Conservation (phyloP, 108 stramenopile genomes). For the Parietichytrium sp. region DNA sequence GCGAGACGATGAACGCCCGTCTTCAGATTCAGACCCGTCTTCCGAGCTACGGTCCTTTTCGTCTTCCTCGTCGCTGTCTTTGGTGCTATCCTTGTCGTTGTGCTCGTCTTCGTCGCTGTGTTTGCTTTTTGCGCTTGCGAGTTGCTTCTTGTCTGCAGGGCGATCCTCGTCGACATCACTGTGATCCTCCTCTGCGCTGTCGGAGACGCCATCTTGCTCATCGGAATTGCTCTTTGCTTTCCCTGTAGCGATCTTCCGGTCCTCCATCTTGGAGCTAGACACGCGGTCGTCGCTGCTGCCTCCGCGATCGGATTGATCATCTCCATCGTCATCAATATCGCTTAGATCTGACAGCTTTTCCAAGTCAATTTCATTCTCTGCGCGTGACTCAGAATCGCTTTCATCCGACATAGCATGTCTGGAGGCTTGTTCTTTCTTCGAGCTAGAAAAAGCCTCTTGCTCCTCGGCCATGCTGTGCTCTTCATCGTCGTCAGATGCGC, state of each 20-base stretch:
- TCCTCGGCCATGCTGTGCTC: neutral
- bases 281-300: too few relatives aligned
- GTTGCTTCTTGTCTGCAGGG: neutral
- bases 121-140: neutral
- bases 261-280: too few relatives aligned
- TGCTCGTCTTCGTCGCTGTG: neutral
- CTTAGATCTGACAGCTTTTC: neutral
- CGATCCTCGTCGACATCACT: neutral
- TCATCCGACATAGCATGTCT: neutral
- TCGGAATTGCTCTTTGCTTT: too few relatives aligned
- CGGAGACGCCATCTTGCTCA: too few relatives aligned
- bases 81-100: neutral
- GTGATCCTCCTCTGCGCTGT: neutral
- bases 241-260: too few relatives aligned
- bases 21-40: neutral
- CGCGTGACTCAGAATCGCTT: neutral
- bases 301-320: too few relatives aligned
- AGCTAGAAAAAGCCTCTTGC: neutral
- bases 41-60: too few relatives aligned
- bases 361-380: neutral
- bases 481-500: neutral
- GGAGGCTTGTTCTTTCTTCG: neutral
- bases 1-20: neutral
- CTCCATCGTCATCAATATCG: neutral
- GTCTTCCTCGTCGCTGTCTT: constrained; percentile 6